Percentiles rank a stretch among this genome's conserved stretches.
Evolutionary conservation across 2,329 filamentous ascomycete genomes (phyloP).

Genomic region (Huntiella savannae): DNA sequence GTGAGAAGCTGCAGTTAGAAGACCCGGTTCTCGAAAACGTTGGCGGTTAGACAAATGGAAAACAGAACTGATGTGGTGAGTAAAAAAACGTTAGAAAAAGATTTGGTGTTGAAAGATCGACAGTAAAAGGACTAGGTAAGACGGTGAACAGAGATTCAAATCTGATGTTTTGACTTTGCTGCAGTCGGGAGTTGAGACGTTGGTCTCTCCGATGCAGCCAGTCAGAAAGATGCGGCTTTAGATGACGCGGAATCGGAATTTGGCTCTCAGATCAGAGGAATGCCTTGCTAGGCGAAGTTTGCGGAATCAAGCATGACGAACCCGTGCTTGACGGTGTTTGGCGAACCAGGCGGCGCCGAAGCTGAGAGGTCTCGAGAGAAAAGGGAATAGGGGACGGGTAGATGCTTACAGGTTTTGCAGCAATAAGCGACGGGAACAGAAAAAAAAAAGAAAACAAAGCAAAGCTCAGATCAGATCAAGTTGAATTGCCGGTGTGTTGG

Average conservation of each 20-base stretch:
- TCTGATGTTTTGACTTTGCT: neutral
- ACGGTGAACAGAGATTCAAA: neutral
- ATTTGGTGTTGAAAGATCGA: neutral
- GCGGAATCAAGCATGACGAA: conserved; percentile 1
- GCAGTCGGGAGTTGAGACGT: no score
- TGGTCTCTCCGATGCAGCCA: no score
- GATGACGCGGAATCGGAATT: no score
- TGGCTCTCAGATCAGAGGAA: neutral
- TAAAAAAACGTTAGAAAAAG: no score
- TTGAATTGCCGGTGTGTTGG: no score
- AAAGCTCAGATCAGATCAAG: no score
- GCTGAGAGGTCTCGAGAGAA: no score
- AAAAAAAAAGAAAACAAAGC: no score
- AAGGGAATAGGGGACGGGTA: neutral
- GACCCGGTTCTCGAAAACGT: neutral
- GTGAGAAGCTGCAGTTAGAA: neutral
- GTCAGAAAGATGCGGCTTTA: no score
- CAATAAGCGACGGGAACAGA: no score
- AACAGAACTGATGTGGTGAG: neutral
- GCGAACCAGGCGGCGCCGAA: no score
- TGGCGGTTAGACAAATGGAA: neutral
- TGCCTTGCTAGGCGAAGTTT: conserved; percentile 1
- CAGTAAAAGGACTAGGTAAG: neutral
- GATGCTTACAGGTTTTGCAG: neutral
- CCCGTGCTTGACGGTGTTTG: neutral